phyloP scores from a whole-genome alignment of 257 asterid genomes.

The Nemophila menziesii region DNA sequence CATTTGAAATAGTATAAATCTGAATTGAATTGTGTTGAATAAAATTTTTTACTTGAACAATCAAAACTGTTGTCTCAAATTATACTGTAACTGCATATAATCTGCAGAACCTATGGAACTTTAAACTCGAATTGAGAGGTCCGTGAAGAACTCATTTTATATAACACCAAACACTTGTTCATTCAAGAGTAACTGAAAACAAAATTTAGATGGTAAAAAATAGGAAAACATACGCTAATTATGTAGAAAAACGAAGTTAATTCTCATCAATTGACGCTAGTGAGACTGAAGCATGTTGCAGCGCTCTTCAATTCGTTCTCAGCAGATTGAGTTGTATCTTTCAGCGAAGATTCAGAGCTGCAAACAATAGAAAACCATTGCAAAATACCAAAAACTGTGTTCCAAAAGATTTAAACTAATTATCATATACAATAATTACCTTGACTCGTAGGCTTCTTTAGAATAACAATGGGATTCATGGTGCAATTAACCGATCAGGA shows the following conservation, averaged over 20 bases:
- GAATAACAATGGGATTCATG: no score
- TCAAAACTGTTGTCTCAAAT: background rate
- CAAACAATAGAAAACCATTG: constrained; percentile 9
- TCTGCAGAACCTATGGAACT: background rate
- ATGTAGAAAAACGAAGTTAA: constrained; percentile 1
- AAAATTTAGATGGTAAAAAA: background rate
- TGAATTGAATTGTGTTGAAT: background rate
- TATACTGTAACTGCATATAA: background rate
- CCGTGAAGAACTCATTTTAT: constrained; percentile 5
- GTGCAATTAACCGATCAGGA: no score
- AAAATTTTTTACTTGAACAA: background rate
- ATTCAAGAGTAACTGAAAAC: background rate
- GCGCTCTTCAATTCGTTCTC: constrained; percentile 74
- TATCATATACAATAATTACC: no score
- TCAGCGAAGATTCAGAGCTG: constrained; percentile 68
- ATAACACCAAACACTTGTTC: background rate
- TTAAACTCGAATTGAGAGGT: background rate
- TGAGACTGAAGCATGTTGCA: constrained; percentile 76
- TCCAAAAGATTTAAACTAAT: no score
- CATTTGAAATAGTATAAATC: background rate
- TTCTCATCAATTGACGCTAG: constrained; percentile 45
- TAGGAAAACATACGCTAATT: constrained; percentile 7
- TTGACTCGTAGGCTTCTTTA: no score
- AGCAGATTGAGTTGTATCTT: constrained; percentile 46
- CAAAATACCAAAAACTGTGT: no score